Conservation (phyloP, 179 eudicot species). For the Patellifolia procumbens region DNA sequence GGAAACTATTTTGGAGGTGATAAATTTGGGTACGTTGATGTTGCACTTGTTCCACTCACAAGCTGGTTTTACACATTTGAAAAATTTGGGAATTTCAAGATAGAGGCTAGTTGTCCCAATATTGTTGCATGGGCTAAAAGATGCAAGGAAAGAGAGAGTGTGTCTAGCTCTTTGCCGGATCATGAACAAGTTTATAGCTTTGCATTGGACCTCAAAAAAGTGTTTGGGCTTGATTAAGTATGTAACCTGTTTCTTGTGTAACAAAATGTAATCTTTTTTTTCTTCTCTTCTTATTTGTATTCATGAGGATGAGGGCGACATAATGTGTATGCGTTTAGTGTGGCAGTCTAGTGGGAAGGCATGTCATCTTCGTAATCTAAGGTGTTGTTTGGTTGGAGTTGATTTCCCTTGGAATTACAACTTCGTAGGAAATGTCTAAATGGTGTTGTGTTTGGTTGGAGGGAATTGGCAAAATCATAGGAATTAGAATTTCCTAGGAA, state of each 20-base stretch:
- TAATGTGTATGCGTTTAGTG: too few species aligned
- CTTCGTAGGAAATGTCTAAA: too few species aligned
- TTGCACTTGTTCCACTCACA: slow-evolving; percentile 40
- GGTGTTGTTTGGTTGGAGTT: too few species aligned
- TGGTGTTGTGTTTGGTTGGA: too few species aligned
- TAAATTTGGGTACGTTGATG: slow-evolving; percentile 40
- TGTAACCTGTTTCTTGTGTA: not conserved
- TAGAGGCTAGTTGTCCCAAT: slow-evolving; percentile 21
- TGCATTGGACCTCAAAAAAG: slow-evolving; percentile 8
- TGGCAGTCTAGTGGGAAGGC: too few species aligned
- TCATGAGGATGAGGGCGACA: too few species aligned
- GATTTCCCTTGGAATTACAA: too few species aligned
- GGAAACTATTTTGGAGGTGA: slow-evolving; percentile 45
- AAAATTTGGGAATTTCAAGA: slow-evolving; percentile 35
- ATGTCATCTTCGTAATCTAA: too few species aligned
- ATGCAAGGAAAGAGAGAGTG: slow-evolving; percentile 31
- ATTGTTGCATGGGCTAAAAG: slow-evolving; percentile 23
- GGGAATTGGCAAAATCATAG: too few species aligned
- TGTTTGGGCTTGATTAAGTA: not conserved
- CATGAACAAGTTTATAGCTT: slow-evolving; percentile 23
- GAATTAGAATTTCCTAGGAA: too few species aligned
- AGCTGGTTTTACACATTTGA: slow-evolving; percentile 44
- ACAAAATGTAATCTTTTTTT: too few species aligned
- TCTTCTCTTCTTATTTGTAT: too few species aligned
- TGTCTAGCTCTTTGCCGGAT: slow-evolving; percentile 34